phyloP scores from a whole-genome alignment of 2,329 filamentous ascomycete species.

The Verticillium tricorpus region DNA sequence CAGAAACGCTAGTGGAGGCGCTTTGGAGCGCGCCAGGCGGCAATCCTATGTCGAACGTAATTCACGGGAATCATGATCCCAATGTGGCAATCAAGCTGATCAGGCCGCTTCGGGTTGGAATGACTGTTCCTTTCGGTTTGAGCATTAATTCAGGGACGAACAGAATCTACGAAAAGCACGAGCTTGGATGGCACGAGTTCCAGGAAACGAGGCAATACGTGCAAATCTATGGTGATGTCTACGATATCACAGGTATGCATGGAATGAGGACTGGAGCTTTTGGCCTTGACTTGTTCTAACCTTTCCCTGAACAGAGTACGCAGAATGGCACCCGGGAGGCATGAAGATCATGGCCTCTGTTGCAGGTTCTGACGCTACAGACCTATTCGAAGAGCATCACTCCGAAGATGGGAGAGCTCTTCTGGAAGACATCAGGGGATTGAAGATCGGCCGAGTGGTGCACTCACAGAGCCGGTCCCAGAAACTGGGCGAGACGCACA shows the following conservation, averaged over 20 bases:
- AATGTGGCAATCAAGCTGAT: neutral
- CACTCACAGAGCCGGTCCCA: neutral
- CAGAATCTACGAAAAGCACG: neutral
- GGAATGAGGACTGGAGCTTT: neutral
- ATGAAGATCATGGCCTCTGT: neutral
- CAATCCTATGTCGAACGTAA: slow-evolving; percentile 3
- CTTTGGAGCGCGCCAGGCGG: slow-evolving; percentile 1
- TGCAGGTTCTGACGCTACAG: slow-evolving; percentile 9
- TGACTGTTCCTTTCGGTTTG: neutral
- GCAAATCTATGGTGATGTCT: slow-evolving; percentile 6
- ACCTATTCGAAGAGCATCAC: slow-evolving; percentile 7
- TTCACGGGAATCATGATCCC: neutral
- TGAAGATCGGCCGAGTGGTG: slow-evolving; percentile 3
- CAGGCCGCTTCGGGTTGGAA: neutral
- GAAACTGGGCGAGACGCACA: neutral
- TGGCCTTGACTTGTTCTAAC: neutral
- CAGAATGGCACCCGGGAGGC: slow-evolving; percentile 12
- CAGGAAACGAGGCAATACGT: slow-evolving; percentile 6
- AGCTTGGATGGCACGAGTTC: slow-evolving; percentile 5
- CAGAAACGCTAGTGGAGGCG: neutral
- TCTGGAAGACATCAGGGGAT: neutral
- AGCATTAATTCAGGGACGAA: neutral
- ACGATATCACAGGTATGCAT: slow-evolving; percentile 10
- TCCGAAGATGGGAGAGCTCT: neutral
- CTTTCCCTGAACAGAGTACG: slow-evolving; percentile 4